Conservation (phyloP, 2,329 filamentous ascomycete species). For the Alternaria dauci region DNA sequence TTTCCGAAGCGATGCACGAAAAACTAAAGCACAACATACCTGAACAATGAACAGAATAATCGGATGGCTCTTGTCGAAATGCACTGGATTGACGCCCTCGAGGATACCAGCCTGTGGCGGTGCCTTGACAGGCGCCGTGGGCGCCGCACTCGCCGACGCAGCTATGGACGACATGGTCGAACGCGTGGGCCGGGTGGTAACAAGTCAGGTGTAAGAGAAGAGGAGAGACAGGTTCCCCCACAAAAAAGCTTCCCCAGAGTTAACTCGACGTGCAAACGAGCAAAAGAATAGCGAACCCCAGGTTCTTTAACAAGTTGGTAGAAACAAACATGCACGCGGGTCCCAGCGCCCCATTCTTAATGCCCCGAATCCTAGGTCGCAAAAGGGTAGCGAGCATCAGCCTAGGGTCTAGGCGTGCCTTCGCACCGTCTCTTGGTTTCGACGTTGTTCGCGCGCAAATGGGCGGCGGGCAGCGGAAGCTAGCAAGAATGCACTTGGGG, state of each 20-base stretch:
- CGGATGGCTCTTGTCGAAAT: slow-evolving; percentile 74
- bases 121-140: slow-evolving; percentile 34
- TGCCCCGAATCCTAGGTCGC: slow-evolving; percentile 4
- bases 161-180: slow-evolving; percentile 37
- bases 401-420: slow-evolving; percentile 5
- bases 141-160: slow-evolving; percentile 27
- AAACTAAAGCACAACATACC: slow-evolving; percentile 51
- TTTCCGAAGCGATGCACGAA: background rate
- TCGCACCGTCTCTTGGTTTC: slow-evolving; percentile 4
- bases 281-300: background rate
- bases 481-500: background rate
- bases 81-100: slow-evolving; percentile 72
- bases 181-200: slow-evolving; percentile 6
- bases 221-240: slow-evolving; percentile 1
- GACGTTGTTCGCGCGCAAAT: background rate
- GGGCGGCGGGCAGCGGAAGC: slow-evolving; percentile 3
- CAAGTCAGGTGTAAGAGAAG: background rate
- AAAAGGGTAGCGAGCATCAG: slow-evolving; percentile 3
- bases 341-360: background rate
- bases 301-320: background rate
- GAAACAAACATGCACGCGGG: background rate
- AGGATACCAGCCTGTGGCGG: slow-evolving; percentile 73
- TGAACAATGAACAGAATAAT: slow-evolving; percentile 80
- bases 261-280: background rate
- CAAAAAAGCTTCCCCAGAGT: background rate